Evolutionary conservation across 2,329 filamentous ascomycete species (phyloP).

Genomic region (Ascochyta pisi): DNA sequence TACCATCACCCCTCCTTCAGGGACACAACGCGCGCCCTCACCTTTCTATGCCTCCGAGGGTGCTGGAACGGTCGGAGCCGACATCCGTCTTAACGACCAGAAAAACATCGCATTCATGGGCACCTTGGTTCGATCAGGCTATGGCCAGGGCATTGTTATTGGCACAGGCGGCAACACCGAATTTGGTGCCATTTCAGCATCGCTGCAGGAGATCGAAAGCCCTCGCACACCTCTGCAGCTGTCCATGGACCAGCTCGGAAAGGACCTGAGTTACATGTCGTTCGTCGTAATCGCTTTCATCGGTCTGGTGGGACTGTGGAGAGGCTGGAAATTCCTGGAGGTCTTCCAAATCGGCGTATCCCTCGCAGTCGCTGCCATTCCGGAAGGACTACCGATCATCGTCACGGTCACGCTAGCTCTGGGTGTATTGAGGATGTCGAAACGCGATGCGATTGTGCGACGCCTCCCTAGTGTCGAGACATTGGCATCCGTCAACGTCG

Average conservation of each 20-base stretch:
- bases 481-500: slow-evolving; percentile 97
- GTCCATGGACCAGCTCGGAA: slow-evolving; percentile 96
- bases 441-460: slow-evolving; percentile 91
- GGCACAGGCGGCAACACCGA: slow-evolving; percentile 92
- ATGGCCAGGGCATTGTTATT: slow-evolving; percentile 97
- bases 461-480: slow-evolving; percentile 97
- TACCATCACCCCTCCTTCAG: slow-evolving; percentile 56
- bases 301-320: slow-evolving; percentile 85
- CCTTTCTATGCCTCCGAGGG: slow-evolving; percentile 67
- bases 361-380: slow-evolving; percentile 93
- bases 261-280: slow-evolving; percentile 95
- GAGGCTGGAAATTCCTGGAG: slow-evolving; percentile 87
- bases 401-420: slow-evolving; percentile 95
- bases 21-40: slow-evolving; percentile 56
- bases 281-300: slow-evolving; percentile 95
- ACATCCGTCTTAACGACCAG: slow-evolving; percentile 73
- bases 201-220: slow-evolving; percentile 92
- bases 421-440: slow-evolving; percentile 95
- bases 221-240: slow-evolving; percentile 91
- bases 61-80: slow-evolving; percentile 65
- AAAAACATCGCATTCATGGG: slow-evolving; percentile 99
- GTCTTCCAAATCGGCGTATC: slow-evolving; percentile 99
- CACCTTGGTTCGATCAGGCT: slow-evolving; percentile 90
- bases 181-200: slow-evolving; percentile 95
- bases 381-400: slow-evolving; percentile 95